Base-by-base conservation (phyloP, 2,329 filamentous ascomycete genomes). In the Penicillium sclerotiorum region DNA sequence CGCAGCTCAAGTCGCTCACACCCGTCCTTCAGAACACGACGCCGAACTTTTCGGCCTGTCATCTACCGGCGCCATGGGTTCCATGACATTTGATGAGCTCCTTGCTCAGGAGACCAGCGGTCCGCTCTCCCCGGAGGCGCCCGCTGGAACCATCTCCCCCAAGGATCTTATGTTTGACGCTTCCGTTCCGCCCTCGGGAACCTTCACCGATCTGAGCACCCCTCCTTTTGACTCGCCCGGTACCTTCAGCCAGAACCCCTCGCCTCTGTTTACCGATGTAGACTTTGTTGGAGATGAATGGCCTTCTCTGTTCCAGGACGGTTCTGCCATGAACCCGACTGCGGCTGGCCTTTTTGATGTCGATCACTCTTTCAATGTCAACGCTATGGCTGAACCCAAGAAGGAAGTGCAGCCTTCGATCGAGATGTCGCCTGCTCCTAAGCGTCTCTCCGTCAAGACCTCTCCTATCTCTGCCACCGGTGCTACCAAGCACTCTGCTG, bases 201-300 rank as follows among this genome's bases (percentile, higher is more conserved):
- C 89, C 27, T 84, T 94, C 66, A 95, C 91, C 28, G 85, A 90
- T 56, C 67, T 96, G 71, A 95, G 90, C 49, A 94, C 91, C 52
- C 91, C 91, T 37, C 86, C 84, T 63, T 82, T 88, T 66, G 88
- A 86, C 62, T 95, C 90, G 45, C 90, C 90, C 9, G 87, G 64
- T 9, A 66, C 84, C 50, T 85, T 87, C 64, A 81, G 80, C 67
- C 90, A 85, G 63, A 85, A 94, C 64, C 85, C 88, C 15, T 95
- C 90, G 43, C 91, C 91, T 39, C 83, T 87, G 69, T 89, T 92
- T 71, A 77, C 73, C 55, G 77, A 80, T 57, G 62, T 71, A 30
- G 81, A 87, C 41, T 77, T 86, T 49, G 77, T 77, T 21, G 71
- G 72, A 37, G 77, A 80, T 62, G 79, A 80, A 52, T 95, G 90